Conservation (phyloP, 257 asterid species). For the Solanum appendiculatum region DNA sequence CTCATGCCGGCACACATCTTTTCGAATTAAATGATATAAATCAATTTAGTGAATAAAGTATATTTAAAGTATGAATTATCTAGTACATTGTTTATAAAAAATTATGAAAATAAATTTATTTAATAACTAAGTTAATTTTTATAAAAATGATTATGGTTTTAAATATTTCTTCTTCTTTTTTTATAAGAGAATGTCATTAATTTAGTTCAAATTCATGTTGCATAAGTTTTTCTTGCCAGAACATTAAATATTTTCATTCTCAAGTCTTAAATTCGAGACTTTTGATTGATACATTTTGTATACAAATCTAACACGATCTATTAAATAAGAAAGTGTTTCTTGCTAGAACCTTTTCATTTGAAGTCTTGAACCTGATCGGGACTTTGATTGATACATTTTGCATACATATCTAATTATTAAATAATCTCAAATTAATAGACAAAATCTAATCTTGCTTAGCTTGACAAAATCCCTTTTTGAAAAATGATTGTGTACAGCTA, state of each 20-base stretch:
- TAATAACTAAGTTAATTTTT: no score
- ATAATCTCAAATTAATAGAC: neutral
- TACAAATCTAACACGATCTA: neutral
- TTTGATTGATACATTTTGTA: neutral
- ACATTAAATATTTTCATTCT: fast-evolving
- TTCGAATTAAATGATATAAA: neutral
- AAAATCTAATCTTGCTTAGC: neutral
- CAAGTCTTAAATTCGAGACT: neutral
- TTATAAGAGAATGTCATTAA: neutral
- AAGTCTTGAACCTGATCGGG: no score
- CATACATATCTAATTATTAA: neutral
- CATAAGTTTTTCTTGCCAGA: neutral
- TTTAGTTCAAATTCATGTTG: no score
- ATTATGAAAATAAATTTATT: neutral
- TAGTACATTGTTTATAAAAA: neutral
- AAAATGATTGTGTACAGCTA: neutral
- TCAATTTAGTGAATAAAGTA: neutral
- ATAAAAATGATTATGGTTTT: neutral
- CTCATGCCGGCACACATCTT: neutral
- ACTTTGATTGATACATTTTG: no score
- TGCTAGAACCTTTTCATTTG: neutral
- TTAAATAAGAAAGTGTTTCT: neutral
- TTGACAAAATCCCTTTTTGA: neutral
- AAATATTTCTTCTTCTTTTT: neutral
- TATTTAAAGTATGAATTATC: neutral